Evolutionary conservation across 2,329 filamentous ascomycete species (phyloP).

Genomic region (Calonectria fujianensis): DNA sequence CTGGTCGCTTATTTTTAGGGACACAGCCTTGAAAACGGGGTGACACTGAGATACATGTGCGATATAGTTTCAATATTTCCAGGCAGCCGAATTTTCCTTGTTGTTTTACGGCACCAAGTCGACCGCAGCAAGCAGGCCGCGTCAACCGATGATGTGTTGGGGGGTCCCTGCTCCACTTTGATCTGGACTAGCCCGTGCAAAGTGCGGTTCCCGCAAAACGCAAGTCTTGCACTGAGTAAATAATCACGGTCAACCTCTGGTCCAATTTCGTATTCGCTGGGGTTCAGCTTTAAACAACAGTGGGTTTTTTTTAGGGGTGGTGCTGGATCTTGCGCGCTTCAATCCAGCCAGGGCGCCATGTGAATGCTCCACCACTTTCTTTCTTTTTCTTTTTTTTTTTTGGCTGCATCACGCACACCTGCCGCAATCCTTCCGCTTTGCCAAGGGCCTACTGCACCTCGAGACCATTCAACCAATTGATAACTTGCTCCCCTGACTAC

Average conservation of each 20-base stretch:
- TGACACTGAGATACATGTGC: background rate
- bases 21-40: slow-evolving; percentile 2
- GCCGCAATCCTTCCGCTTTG: background rate
- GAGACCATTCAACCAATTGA: no score
- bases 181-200: background rate
- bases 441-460: background rate
- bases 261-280: background rate
- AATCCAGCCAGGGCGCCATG: background rate
- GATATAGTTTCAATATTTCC: background rate
- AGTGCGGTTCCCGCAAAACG: background rate
- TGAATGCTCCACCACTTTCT: background rate
- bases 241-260: no score
- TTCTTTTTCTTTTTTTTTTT: background rate
- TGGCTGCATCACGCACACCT: background rate
- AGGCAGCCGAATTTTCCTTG: background rate
- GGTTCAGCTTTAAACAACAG: background rate
- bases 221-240: no score
- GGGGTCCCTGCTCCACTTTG: background rate
- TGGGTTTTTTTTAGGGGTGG: background rate
- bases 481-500: no score
- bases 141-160: slow-evolving; percentile 1
- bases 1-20: background rate
- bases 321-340: no score
- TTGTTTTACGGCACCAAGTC: no score
- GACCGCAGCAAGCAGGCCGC: background rate